Percentiles rank a stretch among this genome's conserved stretches.
phyloP scores from a whole-genome alignment of 257 asterid species.

The Haberlea rhodopensis region DNA sequence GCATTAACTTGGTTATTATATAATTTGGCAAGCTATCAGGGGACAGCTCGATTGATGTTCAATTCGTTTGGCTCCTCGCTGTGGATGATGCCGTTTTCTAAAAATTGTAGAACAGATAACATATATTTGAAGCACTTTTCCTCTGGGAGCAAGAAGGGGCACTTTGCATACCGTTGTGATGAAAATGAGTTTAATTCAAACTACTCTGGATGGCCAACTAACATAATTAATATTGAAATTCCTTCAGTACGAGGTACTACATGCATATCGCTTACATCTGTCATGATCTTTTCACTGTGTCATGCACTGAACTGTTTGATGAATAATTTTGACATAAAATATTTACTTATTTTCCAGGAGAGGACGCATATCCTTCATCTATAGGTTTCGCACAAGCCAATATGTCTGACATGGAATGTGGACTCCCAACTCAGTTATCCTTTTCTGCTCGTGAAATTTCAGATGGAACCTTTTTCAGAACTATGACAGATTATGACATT shows the following conservation, averaged over 20 bases:
- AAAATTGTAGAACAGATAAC: slow-evolving; percentile 81
- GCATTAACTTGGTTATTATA: slow-evolving; percentile 39
- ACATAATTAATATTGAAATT: slow-evolving; percentile 77
- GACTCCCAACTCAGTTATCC: slow-evolving; percentile 78
- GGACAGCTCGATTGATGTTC: slow-evolving; percentile 98
- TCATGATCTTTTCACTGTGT: slow-evolving; percentile 18
- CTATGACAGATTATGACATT: slow-evolving; percentile 81
- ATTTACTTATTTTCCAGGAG: slow-evolving; percentile 47
- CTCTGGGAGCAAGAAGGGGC: slow-evolving; percentile 53
- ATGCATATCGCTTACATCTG: slow-evolving; percentile 25
- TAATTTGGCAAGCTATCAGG: slow-evolving; percentile 81
- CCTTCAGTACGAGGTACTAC: slow-evolving; percentile 70
- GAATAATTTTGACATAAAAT: slow-evolving; percentile 30
- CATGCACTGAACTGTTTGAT: slow-evolving; percentile 21
- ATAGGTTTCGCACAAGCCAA: slow-evolving; percentile 52
- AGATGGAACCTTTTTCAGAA: slow-evolving; percentile 84
- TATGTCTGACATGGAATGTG: slow-evolving; percentile 66
- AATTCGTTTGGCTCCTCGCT: slow-evolving; percentile 90
- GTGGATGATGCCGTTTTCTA: slow-evolving; percentile 95
- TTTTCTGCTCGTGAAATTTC: slow-evolving; percentile 97
- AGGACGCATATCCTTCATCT: slow-evolving; percentile 78
- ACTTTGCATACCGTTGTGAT: slow-evolving; percentile 58
- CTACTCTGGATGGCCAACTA: slow-evolving; percentile 99
- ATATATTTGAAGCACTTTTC: slow-evolving; percentile 73
- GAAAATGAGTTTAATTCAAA: slow-evolving; percentile 63